Evolutionary conservation across 805 yeast genomes (phyloP).

Genomic region (Saturnispora hagleri): DNA sequence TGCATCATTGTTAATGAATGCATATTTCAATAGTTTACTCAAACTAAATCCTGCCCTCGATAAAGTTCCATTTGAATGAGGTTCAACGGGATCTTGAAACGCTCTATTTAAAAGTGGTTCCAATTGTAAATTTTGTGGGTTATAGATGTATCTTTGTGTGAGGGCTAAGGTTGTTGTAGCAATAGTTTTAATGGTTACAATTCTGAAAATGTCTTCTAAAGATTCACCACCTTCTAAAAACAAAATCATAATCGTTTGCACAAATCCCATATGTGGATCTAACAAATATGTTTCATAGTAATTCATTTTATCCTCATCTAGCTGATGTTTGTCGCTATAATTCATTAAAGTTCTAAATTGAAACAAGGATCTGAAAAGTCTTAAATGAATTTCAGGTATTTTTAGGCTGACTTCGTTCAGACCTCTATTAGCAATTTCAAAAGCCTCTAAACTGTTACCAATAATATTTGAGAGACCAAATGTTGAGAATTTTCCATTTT

Average conservation of each 20-base stretch:
- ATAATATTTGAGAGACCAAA: constrained; percentile 22
- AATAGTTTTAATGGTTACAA: constrained; percentile 18
- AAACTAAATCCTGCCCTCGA: constrained; percentile 5
- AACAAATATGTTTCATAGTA: constrained; percentile 24
- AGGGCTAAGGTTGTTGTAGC: constrained; percentile 16
- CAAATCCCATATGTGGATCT: constrained; percentile 26
- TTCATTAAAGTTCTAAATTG: constrained; percentile 31
- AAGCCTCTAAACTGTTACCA: constrained; percentile 45
- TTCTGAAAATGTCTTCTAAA: constrained; percentile 27
- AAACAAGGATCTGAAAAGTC: constrained; percentile 33
- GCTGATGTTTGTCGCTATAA: constrained; percentile 10
- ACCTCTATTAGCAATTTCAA: constrained; percentile 51
- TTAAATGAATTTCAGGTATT: constrained; percentile 16
- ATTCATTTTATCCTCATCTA: constrained; percentile 8
- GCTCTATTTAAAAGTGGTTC: constrained; percentile 15
- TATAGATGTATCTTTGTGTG: constrained; percentile 13
- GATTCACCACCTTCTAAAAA: constrained; percentile 40
- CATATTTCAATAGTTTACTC: neutral
- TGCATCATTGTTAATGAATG: neutral
- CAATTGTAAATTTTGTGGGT: constrained; percentile 15
- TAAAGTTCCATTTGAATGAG: neutral
- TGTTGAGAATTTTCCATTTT: constrained; percentile 12
- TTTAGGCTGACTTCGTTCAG: constrained; percentile 16
- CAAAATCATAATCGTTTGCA: constrained; percentile 32
- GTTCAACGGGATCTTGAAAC: constrained; percentile 2